Evolutionary conservation across 768 basidiomycete species (phyloP), one percentile per base, ranked within the genome.

Genomic region (Candolleomyces eurysporus): DNA sequence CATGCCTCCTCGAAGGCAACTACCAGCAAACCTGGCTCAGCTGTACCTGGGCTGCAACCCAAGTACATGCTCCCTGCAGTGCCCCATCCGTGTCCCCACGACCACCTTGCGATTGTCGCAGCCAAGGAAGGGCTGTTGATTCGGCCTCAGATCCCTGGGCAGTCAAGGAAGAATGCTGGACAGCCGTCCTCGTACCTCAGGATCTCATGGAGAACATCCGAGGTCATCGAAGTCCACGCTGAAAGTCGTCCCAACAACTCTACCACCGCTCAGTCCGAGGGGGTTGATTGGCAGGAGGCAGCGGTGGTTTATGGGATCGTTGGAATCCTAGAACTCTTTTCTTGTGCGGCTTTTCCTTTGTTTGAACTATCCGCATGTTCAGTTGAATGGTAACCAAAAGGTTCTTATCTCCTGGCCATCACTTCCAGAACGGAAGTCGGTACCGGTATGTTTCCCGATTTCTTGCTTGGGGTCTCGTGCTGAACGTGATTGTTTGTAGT

Each of bases 381-480:
- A 61, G 50, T 63, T 57, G 48, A 61, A 55, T 49, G 45, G 57
- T 57, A 59, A 21, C 48, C 17, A 62, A 31, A 60, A 93, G 92
- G 83, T 40, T 89, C 92, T 9, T 88, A 92, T 76, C 73, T 94
- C 17, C 75, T 94, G 48, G 89, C 92, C 4, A 83, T 94, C 51
- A 86, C 85, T 19, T 79, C 84, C 1, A 82, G 83, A 61, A 75
- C 76, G 49, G 81, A 87, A 62, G 77, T 90, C 13, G 92, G 92
- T 62, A 78, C 81, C 64, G 70, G 92, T 91, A 70, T 74, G 90
- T 79, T 45, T 26, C 4, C 26, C 51, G 48, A 50, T 26, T 65
- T 22, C 26, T 22, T 32, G 66, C 58, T 45, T 22, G 52, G 9
- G 53, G 42, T 59, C 26, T 57, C 16, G 43, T 57, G 32, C n/a